Evolutionary conservation across 2,329 filamentous ascomycete genomes (phyloP).

Genomic region (Cladophialophora psammophila): DNA sequence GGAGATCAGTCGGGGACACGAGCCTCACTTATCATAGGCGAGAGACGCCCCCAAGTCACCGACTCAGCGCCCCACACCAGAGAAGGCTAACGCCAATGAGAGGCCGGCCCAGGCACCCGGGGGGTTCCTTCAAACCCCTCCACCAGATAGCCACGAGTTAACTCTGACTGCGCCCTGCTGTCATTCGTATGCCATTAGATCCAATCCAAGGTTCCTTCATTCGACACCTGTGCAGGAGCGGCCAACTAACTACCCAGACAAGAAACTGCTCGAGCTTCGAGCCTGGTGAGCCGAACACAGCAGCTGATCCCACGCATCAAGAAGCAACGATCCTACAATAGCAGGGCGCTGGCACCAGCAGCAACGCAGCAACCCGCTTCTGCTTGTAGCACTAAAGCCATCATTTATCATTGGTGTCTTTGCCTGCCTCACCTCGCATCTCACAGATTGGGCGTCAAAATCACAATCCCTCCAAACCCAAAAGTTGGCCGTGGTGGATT

Average conservation of each 20-base stretch:
- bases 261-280: background rate
- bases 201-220: too few species aligned
- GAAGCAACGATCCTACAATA: background rate
- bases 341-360: background rate
- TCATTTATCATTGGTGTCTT: background rate
- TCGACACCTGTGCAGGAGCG: too few species aligned
- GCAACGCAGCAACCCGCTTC: background rate
- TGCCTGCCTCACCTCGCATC: slow-evolving; percentile 4
- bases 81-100: background rate
- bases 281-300: background rate
- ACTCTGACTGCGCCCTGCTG: too few species aligned
- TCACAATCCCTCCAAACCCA: background rate
- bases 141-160: too few species aligned
- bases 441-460: slow-evolving; percentile 1
- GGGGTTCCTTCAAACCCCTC: background rate
- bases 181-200: too few species aligned
- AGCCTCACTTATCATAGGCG: background rate
- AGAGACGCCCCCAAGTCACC: background rate
- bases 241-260: background rate
- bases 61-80: background rate
- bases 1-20: background rate
- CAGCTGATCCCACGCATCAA: background rate
- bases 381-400: background rate
- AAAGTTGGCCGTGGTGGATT: too few species aligned
- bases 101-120: background rate